Evolutionary conservation across 495 filamentous ascomycete species (phyloP).

Genomic region (Neurospora sp.): DNA sequence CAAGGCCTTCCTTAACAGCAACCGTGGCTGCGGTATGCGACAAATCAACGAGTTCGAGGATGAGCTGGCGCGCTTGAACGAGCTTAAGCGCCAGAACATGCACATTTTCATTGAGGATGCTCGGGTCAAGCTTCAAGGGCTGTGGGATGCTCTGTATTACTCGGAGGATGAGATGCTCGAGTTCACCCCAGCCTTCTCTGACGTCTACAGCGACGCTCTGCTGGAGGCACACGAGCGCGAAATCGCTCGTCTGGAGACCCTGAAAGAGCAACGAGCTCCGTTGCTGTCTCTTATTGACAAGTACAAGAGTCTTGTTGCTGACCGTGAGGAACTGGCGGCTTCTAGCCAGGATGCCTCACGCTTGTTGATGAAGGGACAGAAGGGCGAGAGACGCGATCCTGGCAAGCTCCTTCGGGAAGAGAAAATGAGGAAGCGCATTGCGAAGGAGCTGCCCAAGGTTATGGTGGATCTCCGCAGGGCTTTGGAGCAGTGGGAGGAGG

Average conservation of each 20-base stretch:
- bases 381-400: constrained; percentile 85
- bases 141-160: constrained; percentile 90
- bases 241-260: constrained; percentile 65
- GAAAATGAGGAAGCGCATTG: constrained; percentile 94
- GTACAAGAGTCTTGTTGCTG: constrained; percentile 73
- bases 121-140: constrained; percentile 75
- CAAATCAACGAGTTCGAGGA: constrained; percentile 92
- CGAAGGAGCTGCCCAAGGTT: constrained; percentile 90
- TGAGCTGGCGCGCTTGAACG: constrained; percentile 74
- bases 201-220: constrained; percentile 81
- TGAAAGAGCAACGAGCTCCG: constrained; percentile 82
- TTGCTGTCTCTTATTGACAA: constrained; percentile 72
- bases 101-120: constrained; percentile 94
- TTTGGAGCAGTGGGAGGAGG: constrained; percentile 86
- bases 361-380: constrained; percentile 76
- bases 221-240: constrained; percentile 83
- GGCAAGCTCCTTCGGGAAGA: constrained; percentile 92
- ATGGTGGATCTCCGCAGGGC: constrained; percentile 69
- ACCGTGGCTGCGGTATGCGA: constrained; percentile 68
- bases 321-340: constrained; percentile 75
- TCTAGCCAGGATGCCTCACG: constrained; percentile 92
- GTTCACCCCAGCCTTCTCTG: constrained; percentile 88
- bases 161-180: constrained; percentile 98
- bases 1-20: constrained; percentile 65
- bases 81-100: constrained; percentile 88